These are phyloP conservation scores for Phytopythium chamaehyphon DNA, from an alignment of 352 stramenopile genomes.

Conservation along the genomic window DNA sequence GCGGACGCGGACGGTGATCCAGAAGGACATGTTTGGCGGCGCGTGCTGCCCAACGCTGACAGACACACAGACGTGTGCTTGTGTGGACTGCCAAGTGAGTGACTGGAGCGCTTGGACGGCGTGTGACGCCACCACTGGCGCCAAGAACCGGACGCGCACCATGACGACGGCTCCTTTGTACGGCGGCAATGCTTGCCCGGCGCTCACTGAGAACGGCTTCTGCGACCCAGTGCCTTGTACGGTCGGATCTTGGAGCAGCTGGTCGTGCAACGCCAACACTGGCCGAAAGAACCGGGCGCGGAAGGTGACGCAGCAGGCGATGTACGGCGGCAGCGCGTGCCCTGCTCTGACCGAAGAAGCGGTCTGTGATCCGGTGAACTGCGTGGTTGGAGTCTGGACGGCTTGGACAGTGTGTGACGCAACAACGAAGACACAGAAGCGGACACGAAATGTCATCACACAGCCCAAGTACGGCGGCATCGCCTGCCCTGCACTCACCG, in stretches of 20 bases:
- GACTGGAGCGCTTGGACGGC: constrained; percentile 25
- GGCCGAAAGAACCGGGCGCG: constrained; percentile 39
- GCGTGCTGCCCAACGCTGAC: constrained; percentile 19
- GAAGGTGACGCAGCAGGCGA: constrained; percentile 12
- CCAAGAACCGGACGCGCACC: constrained; percentile 29
- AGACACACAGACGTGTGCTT: constrained; percentile 22
- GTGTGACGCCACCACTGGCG: constrained; percentile 21
- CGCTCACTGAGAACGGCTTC: constrained; percentile 19
- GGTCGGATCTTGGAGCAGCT: constrained; percentile 34
- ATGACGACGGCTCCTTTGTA: constrained; percentile 26
- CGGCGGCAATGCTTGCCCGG: constrained; percentile 29
- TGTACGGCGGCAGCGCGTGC: constrained; percentile 42
- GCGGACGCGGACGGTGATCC: constrained; percentile 30
- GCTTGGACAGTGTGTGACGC: constrained; percentile 29
- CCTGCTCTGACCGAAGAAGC: constrained; percentile 16
- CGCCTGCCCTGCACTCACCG: constrained; percentile 30
- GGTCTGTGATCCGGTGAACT: constrained; percentile 49
- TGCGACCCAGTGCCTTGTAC: constrained; percentile 47
- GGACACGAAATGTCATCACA: constrained; percentile 26
- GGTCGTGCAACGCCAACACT: constrained; percentile 23
- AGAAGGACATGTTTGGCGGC: constrained; percentile 29
- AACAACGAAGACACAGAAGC: constrained; percentile 18
- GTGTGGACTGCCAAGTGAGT: constrained; percentile 36
- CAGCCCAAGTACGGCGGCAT: constrained; percentile 28
- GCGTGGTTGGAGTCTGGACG: constrained; percentile 28